Base-by-base conservation (phyloP, 352 stramenopile genomes). In the Peronospora farinosa region DNA sequence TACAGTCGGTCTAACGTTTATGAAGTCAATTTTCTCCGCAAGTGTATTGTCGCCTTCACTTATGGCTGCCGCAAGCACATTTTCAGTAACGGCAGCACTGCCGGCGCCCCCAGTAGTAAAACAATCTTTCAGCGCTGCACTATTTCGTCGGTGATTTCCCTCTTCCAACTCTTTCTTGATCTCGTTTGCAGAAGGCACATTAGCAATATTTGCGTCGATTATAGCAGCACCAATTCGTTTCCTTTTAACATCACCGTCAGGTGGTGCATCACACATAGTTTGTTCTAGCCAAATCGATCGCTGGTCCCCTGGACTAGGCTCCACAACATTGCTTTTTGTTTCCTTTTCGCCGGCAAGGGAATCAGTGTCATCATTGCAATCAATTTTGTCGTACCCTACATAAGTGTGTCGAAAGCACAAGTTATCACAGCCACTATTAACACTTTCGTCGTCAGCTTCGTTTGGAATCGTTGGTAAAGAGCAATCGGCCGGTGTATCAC, bases 401-500 rank as follows among this genome's bases (percentile, higher is more conserved):
- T 44, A 0, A 17, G 39, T 32, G 7, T 13, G 11, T 16, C 19
- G 19, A 32, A 16, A 31, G 21, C 39, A 5, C n/a, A 44, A 32
- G 21, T 30, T 32, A 19, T 11, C 11, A 15, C 21, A 32, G 5
- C 5, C n/a, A 31, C 9, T 0, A 32, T 32, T 10, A 19, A 19
- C 4, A 44, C 21, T 32, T 10, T 32, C 12, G 39, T 17, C 39
- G 16, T 31, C 19, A 17, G 39, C 21, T 32, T 19, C 11, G 5
- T 19, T 17, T 17, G 10, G 5, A 43, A 21, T 28, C 7, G 16
- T 16, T 7, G 32, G 21, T 19, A 32, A 25, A 3, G 57, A 32
- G 16, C 42, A 16, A 57, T 27, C 23, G 23, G 57, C 55, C 5
- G 46, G 52, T 36, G 31, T 42, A 12, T 66, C 51, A 23, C 53